Base-by-base conservation (phyloP, 768 basidiomycete genomes). In the Wakefieldia striispora region DNA sequence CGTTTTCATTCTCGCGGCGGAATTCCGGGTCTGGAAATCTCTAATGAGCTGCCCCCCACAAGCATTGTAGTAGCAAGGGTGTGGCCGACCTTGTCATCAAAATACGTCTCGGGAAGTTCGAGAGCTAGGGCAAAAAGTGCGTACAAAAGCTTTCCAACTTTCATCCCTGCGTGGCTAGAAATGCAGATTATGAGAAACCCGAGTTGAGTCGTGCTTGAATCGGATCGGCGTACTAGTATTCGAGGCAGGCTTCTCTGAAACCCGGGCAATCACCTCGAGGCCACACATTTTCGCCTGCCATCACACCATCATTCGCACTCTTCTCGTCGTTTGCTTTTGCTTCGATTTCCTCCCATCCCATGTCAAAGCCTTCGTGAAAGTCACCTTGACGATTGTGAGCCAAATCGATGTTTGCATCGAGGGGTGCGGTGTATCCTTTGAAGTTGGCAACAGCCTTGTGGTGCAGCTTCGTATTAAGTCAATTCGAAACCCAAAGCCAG, bases 351-450 rank as follows among this genome's bases (percentile, higher is more conserved):
- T 91, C 87, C 77, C 80, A 85, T 3, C 91, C 90, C 48, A 95
- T 76, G 58, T 93, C 86, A 64, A 94, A 95, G 3, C 87, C 92
- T 65, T 97, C 93, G 62, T 95, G 91, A 46, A 95, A 68, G 62
- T 97, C 94, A 1, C 93, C 93, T n/a, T n/a, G n/a, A n/a, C 78
- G 78, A 19, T 78, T 71, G 41, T 81, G 80, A 6, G 55, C 49
- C 0, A 88, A 83, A 58, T 93, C 79, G 45, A 83, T 86, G 63
- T 91, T 91, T 43, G 80, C 81, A 47, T 83, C 84, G 7, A 86
- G 73, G 3, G 91, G 64, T 3, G 83, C 79, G 45, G 75, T 84
- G 65, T 88, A 89, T 17, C 87, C 87, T 60, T 85, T 88, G 73
- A 91, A 95, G 62, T 84, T 85, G 0, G 79, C 65, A 1, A 78